Base-by-base conservation (phyloP, 176 grass and related monocot genomes). In the Avena atlantica region DNA sequence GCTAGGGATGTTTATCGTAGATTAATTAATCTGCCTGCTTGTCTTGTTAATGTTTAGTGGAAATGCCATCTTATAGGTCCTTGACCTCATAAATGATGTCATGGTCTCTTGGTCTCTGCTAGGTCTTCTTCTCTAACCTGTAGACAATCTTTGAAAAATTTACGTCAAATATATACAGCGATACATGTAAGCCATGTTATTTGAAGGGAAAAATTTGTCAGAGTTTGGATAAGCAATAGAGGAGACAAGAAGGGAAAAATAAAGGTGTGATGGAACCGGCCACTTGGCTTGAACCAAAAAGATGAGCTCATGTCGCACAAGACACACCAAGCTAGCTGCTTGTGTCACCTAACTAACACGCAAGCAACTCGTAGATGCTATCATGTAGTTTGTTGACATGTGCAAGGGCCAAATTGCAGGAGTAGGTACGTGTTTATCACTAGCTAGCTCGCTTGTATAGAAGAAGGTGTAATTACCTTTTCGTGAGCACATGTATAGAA, bases 11-110 rank as follows among this genome's bases (percentile, higher is more conserved):
- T 9, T 48, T 12, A 78, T 31, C 55, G 16, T 16, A 12, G 17
- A 23, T 72, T 76, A 72, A 89, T 76, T 79, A 72, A 23, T 73
- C 40, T 83, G 55, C 53, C 24, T 83, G 36, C 9, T 81, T 84
- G 57, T 61, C 37, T 81, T 86, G 8, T 8, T 14, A 42, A 20
- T 47, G 45, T 23, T 88, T 49, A 59, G 34, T 36, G 49, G 8
- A 0, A 2, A 23, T 62, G 61, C 31, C 52, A 65, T 80, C 47
- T 76, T 61, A 70, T 20, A 70, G 40, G 24, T 70, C 19, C 23
- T 76, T 85, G 70, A 42, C 67, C 37, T 69, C 23, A 15, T 75
- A 57, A n/a, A 68, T 40, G 14, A 68, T 48, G 16, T 36, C 14
- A 57, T 56, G 16, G 12, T 8, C 58, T 75, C 55, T 5, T 47